Evolutionary conservation across 129 eudicot genomes (phyloP), one percentile per base, ranked within the genome.

Genomic region (Helianthus annuus): DNA sequence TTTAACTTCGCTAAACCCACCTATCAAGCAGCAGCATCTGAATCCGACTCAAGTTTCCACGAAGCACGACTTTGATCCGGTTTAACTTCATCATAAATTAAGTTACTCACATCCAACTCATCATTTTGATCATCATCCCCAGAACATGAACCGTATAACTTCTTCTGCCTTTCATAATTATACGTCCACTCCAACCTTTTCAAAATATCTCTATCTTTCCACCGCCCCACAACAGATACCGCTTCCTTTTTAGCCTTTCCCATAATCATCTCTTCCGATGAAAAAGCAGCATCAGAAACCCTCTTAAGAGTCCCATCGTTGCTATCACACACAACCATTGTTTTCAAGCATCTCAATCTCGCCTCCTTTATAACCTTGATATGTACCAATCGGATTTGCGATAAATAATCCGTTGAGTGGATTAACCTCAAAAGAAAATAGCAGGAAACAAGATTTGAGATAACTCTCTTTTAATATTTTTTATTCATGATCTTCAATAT

Each of bases 261-360:
- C 74, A 84, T 66, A 64, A 90, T 82, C 3, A 94, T 81, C 64
- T 94, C 97, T 78, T 90, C 73, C 98, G 96, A 94, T 4, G 98
- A 94, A 66, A 75, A 90, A 5, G 93, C 55, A 48, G 88, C 86
- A 84, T 90, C 97, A 0, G 97, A 83, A 68, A 64, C 79, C 82
- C 96, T 79, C 65, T 87, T 94, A 7, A 90, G 87, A 22, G 73
- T 79, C 68, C 92, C 97, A 14, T 83, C 88, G 64, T 79, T 69
- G 29, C 11, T 52, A 84, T 94, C 93, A 12, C 97, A 96, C 10
- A 94, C 96, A 53, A 87, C 93, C 69, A 90, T 90, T 3, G 97
- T 94, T 77, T 81, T 90, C 80, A 90, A 78, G 73, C 98, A 86
- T 78, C 97, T 84, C 86, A 82, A 61, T 60, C 70, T 87, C 6